A percentile compares a stretch with the other conserved stretches of the same genome.
These are phyloP conservation scores for Excoecaria cochinchinensis DNA, from an alignment of 345 rosid species.

Conservation along the genomic window DNA sequence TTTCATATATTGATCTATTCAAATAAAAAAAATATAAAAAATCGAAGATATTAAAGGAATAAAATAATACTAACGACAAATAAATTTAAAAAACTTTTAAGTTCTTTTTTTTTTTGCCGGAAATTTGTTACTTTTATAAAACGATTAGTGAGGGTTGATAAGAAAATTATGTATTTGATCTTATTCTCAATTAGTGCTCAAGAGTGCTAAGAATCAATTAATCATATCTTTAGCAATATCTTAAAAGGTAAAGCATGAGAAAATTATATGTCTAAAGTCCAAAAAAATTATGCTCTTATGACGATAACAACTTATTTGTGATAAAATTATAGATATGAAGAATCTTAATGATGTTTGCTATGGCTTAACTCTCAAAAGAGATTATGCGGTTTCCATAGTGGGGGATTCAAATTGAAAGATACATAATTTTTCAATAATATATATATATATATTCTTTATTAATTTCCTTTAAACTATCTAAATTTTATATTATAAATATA, in stretches of 20 bases:
- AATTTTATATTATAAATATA: background rate
- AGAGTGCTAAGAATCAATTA: background rate
- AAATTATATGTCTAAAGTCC: too few species aligned
- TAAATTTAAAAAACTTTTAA: too few species aligned
- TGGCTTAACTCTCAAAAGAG: background rate
- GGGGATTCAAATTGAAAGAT: constrained; percentile 15
- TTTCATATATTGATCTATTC: too few species aligned
- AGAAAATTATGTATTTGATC: background rate
- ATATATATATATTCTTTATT: too few species aligned
- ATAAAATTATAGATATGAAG: background rate
- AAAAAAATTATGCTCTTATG: background rate
- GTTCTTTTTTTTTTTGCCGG: background rate
- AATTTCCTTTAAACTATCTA: too few species aligned
- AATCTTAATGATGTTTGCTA: constrained; percentile 4
- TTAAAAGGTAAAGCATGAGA: background rate
- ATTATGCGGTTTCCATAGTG: constrained; percentile 20
- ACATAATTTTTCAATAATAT: background rate
- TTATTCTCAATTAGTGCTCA: background rate
- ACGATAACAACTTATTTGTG: background rate
- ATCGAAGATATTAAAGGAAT: too few species aligned
- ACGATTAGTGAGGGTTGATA: background rate
- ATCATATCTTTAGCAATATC: constrained; percentile 2
- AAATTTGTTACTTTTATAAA: too few species aligned
- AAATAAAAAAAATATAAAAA: too few species aligned
- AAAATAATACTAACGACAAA: too few species aligned